Base-by-base conservation (phyloP, 2,329 filamentous ascomycete species). In the Fusarium sp. region DNA sequence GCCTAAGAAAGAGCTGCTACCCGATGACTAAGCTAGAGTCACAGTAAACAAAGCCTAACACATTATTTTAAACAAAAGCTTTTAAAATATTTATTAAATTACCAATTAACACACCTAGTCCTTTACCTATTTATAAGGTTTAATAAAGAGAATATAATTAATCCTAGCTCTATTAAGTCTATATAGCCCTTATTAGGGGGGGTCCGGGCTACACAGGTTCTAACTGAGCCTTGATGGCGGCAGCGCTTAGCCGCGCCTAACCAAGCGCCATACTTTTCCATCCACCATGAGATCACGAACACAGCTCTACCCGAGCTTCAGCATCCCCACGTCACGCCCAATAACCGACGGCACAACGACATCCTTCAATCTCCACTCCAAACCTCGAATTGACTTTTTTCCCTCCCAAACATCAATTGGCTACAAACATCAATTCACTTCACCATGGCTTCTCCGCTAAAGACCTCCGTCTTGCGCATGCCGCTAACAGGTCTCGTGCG, bases 401-500 rank as follows among this genome's bases (percentile, higher is more conserved):
- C 9, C n/a, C 15, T 48, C 31, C 15, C 22, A 33, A 36, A 17
- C 18, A 26, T 41, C 63, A 52, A 52, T 52, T 52, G 39, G 33
- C 10, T 18, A 52, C 24, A 33, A 28, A 9, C 22, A 36, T 22
- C 13, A 39, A 33, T 57, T n/a, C 18, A 49, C 24, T 47, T 18
- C 39, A 26, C 5, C 41, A 82, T 82, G 80, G 76, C 80, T 35
- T 79, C 78, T 28, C 66, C 80, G 45, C 63, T 82, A 36, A 82
- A 81, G 76, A 75, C 79, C 20, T 71, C 81, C 51, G 81, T 80
- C 70, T 68, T 80, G 77, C 79, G 80, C 73, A 78, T 78, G 72
- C 80, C 75, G 22, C 33, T 60, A 22, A 67, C 70, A 49, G 68
- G 71, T 72, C 61, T 81, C 66, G 70, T 76, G 61, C 72, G 77